phyloP scores from a whole-genome alignment of 2,329 filamentous ascomycete species.

The Aspergillus brunneoviolaceus region DNA sequence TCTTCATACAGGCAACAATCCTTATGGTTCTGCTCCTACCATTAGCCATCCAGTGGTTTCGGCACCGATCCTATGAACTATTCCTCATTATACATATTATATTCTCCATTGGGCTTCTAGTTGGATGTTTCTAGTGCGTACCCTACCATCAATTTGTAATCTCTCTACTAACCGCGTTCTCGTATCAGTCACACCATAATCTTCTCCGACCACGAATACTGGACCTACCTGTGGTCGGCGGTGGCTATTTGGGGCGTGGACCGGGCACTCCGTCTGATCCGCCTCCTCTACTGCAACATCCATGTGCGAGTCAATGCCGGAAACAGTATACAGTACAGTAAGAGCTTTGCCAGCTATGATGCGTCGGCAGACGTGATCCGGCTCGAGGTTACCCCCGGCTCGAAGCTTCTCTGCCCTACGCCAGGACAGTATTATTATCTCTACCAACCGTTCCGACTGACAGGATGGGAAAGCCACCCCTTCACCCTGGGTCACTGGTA shows the following conservation, averaged over 20 bases:
- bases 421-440: constrained; percentile 54
- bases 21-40: constrained; percentile 44
- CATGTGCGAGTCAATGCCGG: constrained; percentile 28
- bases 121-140: constrained; percentile 51
- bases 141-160: too few species aligned
- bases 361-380: constrained; percentile 47
- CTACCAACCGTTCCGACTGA: constrained; percentile 46
- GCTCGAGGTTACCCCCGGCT: constrained; percentile 45
- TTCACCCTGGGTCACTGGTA: constrained; percentile 46
- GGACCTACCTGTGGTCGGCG: constrained; percentile 52
- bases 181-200: constrained; percentile 47
- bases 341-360: constrained; percentile 46
- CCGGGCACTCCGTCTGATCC: constrained; percentile 44
- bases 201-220: constrained; percentile 49
- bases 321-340: constrained; percentile 30
- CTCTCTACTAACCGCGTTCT: not conserved
- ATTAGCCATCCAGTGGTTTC: constrained; percentile 49
- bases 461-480: constrained; percentile 53
- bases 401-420: constrained; percentile 33
- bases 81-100: constrained; percentile 44
- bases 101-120: constrained; percentile 41
- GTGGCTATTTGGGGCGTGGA: constrained; percentile 52
- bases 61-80: constrained; percentile 45
- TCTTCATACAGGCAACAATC: constrained; percentile 27
- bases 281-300: constrained; percentile 47